phyloP scores from a whole-genome alignment of 2,329 filamentous ascomycete species.

The Aspergillus arachidicola region DNA sequence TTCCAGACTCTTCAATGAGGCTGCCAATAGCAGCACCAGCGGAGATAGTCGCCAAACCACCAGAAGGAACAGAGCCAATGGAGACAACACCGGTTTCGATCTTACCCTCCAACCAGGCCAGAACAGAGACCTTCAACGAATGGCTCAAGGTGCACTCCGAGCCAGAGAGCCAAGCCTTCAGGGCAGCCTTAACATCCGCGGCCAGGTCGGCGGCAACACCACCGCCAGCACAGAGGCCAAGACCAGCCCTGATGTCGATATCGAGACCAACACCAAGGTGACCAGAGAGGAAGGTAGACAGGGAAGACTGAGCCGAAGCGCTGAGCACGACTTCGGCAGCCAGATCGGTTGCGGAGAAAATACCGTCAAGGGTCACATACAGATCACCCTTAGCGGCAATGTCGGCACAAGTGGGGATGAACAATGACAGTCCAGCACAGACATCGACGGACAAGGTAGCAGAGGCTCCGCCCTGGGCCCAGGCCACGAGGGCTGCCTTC shows the following conservation, averaged over 20 bases:
- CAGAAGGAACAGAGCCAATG: constrained; percentile 29
- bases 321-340: constrained; percentile 35
- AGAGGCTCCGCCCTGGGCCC: constrained; percentile 33
- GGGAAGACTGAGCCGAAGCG: constrained; percentile 30
- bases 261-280: constrained; percentile 24
- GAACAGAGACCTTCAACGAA: constrained; percentile 32
- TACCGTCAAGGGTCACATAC: constrained; percentile 40
- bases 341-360: constrained; percentile 31
- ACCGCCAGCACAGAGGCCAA: constrained; percentile 37
- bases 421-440: constrained; percentile 35
- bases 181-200: constrained; percentile 34
- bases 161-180: constrained; percentile 34
- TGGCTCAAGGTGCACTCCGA: constrained; percentile 30
- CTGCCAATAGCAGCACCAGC: constrained; percentile 35
- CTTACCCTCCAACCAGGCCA: constrained; percentile 37
- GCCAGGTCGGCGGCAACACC: constrained; percentile 34
- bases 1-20: constrained; percentile 33
- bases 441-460: constrained; percentile 30
- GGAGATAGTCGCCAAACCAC: constrained; percentile 35
- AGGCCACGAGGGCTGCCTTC: constrained; percentile 33
- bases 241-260: constrained; percentile 34
- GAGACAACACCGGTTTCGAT: constrained; percentile 30
- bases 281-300: constrained; percentile 32
- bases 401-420: constrained; percentile 35
- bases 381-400: constrained; percentile 41